Conservation (phyloP, 108 stramenopile genomes). For the Chaetoceros muelleri region DNA sequence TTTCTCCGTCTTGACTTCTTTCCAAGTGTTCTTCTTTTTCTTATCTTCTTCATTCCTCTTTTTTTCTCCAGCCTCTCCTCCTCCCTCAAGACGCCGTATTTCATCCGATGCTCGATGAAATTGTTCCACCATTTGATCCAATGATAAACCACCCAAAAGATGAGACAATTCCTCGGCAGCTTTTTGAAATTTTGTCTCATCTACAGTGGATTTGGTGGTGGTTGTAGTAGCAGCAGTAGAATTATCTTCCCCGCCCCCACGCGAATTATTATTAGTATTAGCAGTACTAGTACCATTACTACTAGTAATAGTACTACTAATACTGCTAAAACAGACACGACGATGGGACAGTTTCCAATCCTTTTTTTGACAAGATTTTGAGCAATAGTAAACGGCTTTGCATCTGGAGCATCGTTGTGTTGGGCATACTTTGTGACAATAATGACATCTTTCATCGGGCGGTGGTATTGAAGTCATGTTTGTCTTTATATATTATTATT, state of each 20-base stretch:
- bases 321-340: no score
- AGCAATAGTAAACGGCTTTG: not conserved
- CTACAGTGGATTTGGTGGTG: not conserved
- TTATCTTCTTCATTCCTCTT: not conserved
- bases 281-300: not conserved
- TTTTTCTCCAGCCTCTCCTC: no score
- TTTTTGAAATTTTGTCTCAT: not conserved
- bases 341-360: not conserved
- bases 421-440: not conserved
- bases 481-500: no score
- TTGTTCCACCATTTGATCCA: not conserved
- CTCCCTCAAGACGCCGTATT: no score
- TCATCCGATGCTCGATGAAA: not conserved
- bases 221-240: no score
- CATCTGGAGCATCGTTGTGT: not conserved
- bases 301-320: not conserved
- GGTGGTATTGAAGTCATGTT: no score
- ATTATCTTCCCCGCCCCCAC: no score
- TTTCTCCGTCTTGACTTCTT: no score
- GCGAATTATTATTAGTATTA: not conserved
- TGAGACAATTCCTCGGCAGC: not conserved
- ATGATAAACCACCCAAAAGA: not conserved
- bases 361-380: not conserved
- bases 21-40: no score
- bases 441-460: not conserved